phyloP scores from a whole-genome alignment of 1,284 basidiomycete genomes.

The Porodaedalea pini region DNA sequence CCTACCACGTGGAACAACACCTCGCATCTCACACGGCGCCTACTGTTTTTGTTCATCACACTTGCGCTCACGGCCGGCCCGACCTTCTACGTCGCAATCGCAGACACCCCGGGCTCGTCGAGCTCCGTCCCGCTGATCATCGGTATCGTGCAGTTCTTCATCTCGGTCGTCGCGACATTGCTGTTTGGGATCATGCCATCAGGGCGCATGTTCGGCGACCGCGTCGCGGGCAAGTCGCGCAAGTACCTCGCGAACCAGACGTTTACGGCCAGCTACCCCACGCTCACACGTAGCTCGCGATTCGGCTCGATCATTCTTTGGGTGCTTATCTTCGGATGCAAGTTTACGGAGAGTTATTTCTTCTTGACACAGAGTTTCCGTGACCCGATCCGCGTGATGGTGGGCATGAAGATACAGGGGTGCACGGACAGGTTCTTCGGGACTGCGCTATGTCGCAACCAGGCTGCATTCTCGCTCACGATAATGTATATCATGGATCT shows the following conservation, averaged over 20 bases:
- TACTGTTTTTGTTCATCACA: conserved; percentile 81
- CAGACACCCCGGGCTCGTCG: conserved; percentile 52
- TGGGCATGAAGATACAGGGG: conserved; percentile 86
- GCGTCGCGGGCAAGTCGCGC: conserved; percentile 87
- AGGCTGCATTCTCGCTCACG: conserved; percentile 87
- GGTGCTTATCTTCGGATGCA: conserved; percentile 90
- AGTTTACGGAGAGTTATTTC: conserved; percentile 93
- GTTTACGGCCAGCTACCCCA: conserved; percentile 90
- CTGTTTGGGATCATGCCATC: conserved; percentile 87
- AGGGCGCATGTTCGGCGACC: conserved; percentile 92
- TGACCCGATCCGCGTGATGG: conserved; percentile 87
- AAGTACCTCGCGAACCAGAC: conserved; percentile 96
- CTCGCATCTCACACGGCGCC: conserved; percentile 84
- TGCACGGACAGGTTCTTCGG: conserved; percentile 86
- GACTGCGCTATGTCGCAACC: conserved; percentile 75
- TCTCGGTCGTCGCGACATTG: conserved; percentile 77
- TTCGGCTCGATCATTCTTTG: conserved; percentile 77
- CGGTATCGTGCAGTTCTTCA: conserved; percentile 89
- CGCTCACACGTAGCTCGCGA: conserved; percentile 57
- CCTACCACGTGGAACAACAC: conserved; percentile 97
- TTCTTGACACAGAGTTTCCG: conserved; percentile 93
- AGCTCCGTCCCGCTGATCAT: conserved; percentile 79
- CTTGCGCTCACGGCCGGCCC: conserved; percentile 85
- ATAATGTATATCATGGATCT: conserved; percentile 98
- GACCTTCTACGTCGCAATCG: conserved; percentile 85